Base-by-base conservation (phyloP, 768 basidiomycete species). In the Termitomyces sp. region DNA sequence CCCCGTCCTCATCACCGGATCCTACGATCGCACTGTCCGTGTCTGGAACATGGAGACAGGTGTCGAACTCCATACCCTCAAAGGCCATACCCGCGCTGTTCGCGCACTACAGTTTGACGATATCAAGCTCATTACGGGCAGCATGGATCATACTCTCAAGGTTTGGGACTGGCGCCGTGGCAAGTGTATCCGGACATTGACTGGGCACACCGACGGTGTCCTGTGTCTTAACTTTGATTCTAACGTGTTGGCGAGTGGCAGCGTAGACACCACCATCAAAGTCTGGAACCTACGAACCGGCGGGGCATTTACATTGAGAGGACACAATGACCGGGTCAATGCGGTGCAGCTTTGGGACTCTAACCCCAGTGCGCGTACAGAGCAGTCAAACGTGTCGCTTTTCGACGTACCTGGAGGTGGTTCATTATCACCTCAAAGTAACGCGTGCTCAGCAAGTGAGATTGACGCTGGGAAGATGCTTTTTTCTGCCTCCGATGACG, bases 1-100 rank as follows among this genome's bases (percentile, higher is more conserved):
- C 66, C 94, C 96, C 6, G 85, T 99, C 60, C 86, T 99, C 54
- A 94, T 99, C 77, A 96, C 97, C 2, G 97, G 97, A 27, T 97
- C 94, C 2, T 98, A 97, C 72, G 97, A 99, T 67, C 87, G 91
- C 64, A 97, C 94, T 3, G 86, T 87, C 5, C 85, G 95, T 20
- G 87, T 99, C 5, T 99, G 97, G 97, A 97, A 98, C 68, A 81
- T 98, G 52, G 95, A 98, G 72, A 92, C 89, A 0, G 96, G 94
- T 20, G 76, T 81, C 50, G 87, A 91, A 68, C 77, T 98, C 31
- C 88, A 86, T 53, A 87, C 87, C 65, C 79, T 99, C 48, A 83
- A 81, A 41, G 97, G 97, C 14, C 97, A 99, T 67, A 91, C 91
- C 3, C 82, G 95, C 24, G 94, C 89, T n/a, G 84, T 99, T 26